These are phyloP conservation scores for Musa troglodytarum DNA, from an alignment of 176 grass and related monocot species.

Conservation along the genomic window DNA sequence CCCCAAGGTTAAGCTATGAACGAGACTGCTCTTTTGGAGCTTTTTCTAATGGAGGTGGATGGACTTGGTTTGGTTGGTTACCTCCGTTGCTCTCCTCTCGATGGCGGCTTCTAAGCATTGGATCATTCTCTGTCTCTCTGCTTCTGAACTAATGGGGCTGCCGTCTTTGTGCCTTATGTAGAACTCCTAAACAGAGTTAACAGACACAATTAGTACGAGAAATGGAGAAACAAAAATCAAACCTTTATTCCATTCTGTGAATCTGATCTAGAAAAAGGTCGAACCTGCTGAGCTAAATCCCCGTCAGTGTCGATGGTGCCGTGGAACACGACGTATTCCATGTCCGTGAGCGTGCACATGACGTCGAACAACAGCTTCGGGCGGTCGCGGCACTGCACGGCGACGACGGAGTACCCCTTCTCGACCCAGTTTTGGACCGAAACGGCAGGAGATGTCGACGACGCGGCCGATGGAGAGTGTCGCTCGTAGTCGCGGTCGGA, in stretches of 20 bases:
- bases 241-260: not conserved
- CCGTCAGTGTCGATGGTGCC: slow-evolving; percentile 20
- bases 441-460: not conserved
- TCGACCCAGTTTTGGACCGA: slow-evolving; percentile 13
- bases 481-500: slow-evolving; percentile 12
- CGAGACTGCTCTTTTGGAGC: not conserved
- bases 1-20: not conserved
- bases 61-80: not conserved
- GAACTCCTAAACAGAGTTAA: slow-evolving; percentile 1
- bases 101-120: slow-evolving; percentile 17
- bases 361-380: slow-evolving; percentile 18
- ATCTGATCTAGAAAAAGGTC: not conserved
- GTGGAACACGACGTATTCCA: slow-evolving; percentile 24
- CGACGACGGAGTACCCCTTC: slow-evolving; percentile 17
- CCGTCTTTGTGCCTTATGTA: slow-evolving; percentile 18
- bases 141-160: slow-evolving; percentile 12
- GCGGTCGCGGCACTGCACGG: slow-evolving; percentile 7
- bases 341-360: slow-evolving; percentile 21
- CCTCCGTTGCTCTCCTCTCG: slow-evolving; percentile 12
- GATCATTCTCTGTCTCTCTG: slow-evolving; percentile 14
- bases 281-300: slow-evolving; percentile 10
- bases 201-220: not conserved
- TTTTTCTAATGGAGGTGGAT: not conserved
- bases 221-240: not conserved
- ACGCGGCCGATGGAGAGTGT: not conserved